Percentiles rank a stretch among this genome's conserved stretches.
Conservation (phyloP, 139 green algal genomes). For the Spirogloea muscicola region DNA sequence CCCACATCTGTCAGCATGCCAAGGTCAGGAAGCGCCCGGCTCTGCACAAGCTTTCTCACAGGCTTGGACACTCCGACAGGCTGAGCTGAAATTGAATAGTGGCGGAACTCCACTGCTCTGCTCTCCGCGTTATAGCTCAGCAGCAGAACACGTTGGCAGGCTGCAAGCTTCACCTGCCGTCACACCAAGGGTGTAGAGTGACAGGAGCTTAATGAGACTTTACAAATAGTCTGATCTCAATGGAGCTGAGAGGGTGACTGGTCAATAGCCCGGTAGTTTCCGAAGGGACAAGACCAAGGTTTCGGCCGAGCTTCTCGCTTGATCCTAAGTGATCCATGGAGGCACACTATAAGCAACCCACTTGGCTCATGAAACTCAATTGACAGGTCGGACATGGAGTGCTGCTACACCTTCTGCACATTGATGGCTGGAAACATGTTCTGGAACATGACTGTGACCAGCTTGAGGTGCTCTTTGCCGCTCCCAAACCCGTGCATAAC, state of each 20-base stretch:
- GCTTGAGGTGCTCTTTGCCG: constrained; percentile 67
- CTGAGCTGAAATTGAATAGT: constrained; percentile 77
- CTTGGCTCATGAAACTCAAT: no score
- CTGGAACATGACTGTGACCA: constrained; percentile 77
- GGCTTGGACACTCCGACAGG: constrained; percentile 72
- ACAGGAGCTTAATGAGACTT: no score
- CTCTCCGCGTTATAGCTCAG: constrained; percentile 65
- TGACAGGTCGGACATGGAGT: no score
- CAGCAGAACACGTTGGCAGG: constrained; percentile 72
- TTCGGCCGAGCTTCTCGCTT: no score
- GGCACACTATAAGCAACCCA: no score
- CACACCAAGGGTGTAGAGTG: no score
- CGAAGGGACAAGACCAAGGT: no score
- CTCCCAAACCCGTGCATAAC: constrained; percentile 87
- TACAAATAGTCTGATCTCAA: no score
- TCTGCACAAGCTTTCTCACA: constrained; percentile 71
- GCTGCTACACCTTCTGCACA: constrained; percentile 73
- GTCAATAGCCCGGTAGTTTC: no score
- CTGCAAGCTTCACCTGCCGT: constrained; percentile 47
- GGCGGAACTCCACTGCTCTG: constrained; percentile 71
- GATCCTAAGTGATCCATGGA: no score
- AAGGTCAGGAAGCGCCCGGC: constrained; percentile 64
- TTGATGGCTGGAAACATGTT: constrained; percentile 96
- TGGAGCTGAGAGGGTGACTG: no score
- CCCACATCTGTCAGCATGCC: constrained; percentile 71